Evolutionary conservation across 805 yeast genomes (phyloP).

Genomic region (Soucietia sequanensis): DNA sequence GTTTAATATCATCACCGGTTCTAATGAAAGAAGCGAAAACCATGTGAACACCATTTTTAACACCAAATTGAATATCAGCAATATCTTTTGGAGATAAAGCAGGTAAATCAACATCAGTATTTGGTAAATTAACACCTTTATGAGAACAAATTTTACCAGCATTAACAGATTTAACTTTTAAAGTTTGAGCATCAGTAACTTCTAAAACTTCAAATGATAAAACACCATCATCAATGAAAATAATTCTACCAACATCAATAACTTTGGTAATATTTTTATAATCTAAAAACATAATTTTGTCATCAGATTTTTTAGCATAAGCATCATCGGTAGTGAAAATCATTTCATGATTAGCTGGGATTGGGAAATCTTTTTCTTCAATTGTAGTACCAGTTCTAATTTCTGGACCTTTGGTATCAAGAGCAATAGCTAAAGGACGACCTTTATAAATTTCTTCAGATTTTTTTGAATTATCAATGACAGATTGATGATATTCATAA

Average conservation of each 20-base stretch:
- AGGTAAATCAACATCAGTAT: conserved; percentile 98
- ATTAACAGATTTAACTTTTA: conserved; percentile 86
- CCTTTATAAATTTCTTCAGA: conserved; percentile 89
- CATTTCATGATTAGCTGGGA: conserved; percentile 85
- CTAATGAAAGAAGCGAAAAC: conserved; percentile 98
- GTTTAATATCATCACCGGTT: conserved; percentile 83
- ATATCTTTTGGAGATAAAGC: conserved; percentile 97
- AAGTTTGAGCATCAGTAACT: conserved; percentile 72
- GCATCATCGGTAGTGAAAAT: conserved; percentile 86
- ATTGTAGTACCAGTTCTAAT: conserved; percentile 97
- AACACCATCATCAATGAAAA: conserved; percentile 97
- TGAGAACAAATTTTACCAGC: conserved; percentile 95
- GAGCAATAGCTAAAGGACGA: conserved; percentile 97
- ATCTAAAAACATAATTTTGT: conserved; percentile 83
- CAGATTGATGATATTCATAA: conserved; percentile 95
- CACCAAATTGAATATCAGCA: conserved; percentile 91
- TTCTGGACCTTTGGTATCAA: conserved; percentile 99
- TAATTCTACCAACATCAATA: conserved; percentile 80
- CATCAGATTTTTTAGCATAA: conserved; percentile 71
- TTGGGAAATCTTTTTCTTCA: conserved; percentile 77
- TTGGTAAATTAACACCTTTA: conserved; percentile 99
- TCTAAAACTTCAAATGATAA: conserved; percentile 90
- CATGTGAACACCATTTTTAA: conserved; percentile 97
- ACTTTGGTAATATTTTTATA: conserved; percentile 97
- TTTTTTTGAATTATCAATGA: conserved; percentile 93